Evolutionary conservation across 345 rosid genomes (phyloP), one percentile per base, ranked within the genome.

Genomic region (Rhodamnia rubescens): DNA sequence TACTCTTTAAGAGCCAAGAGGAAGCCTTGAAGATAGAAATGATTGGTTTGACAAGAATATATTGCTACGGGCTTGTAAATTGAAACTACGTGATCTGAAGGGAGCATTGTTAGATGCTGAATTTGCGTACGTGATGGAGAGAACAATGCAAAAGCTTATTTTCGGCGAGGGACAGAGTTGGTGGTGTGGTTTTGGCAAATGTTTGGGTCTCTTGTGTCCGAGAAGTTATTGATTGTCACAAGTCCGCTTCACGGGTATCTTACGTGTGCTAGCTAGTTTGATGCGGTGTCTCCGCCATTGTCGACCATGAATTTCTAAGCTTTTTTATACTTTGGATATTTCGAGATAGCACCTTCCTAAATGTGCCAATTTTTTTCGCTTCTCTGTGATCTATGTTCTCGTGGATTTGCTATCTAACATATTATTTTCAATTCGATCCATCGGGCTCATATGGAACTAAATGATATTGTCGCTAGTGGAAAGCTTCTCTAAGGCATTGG

Each of bases 91-190:
- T 55, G 99, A 96, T 88, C 90, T 92, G 18, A 95, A 94, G 88
- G 99, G 99, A 88, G 99, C 99, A 0, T 88, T 96, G 84, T 84
- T 93, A 88, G 98, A 95, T 84, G 92, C 97, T 14, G 99, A 96
- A 54, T 94, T 95, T 88, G 99, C 98, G 95, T n/a, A 88, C 96
- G 99, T 53, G 98, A 96, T 56, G 96, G 93, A 84, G 96, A 95
- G 51, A 90, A 93, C 90, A 95, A 93, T 90, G 98, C 90, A 64
- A 95, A 97, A 92, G 99, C 99, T 86, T 91, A 95, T 87, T 97
- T 95, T 90, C 98, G 98, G 42, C 99, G 93, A 88, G n/a, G n/a
- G 99, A 99, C 85, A 98, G 96, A 98, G 99, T 95, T 89, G 86
- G 92, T 74, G 53, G 82, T 54, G 14, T 83, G 81, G 47, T 81